Evolutionary conservation across 202 grass and related monocot species (phyloP).

Genomic region (Alloteropsis angusta): DNA sequence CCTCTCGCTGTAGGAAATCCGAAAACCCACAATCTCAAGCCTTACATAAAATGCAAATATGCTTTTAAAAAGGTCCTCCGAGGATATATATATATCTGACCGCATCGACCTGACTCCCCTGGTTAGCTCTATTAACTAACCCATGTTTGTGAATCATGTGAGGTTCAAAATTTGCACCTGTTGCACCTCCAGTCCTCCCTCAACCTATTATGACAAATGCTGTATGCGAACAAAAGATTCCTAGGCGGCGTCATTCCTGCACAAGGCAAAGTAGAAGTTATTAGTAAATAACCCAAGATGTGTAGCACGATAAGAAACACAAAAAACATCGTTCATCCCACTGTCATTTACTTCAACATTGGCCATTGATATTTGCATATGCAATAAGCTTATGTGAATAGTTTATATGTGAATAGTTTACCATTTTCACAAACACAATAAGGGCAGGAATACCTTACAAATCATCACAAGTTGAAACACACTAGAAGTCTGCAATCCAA

Average conservation of each 20-base stretch:
- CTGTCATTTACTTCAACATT: neutral
- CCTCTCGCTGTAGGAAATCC: constrained; percentile 38
- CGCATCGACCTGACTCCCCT: constrained; percentile 47
- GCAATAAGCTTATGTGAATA: neutral
- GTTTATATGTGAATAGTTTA: neutral
- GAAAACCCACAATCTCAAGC: constrained; percentile 64
- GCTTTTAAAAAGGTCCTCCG: constrained; percentile 32
- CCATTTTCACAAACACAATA: neutral
- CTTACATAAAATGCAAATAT: constrained; percentile 56
- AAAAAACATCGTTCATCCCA: neutral
- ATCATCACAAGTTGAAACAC: neutral
- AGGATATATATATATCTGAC: constrained; percentile 50
- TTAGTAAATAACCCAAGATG: neutral
- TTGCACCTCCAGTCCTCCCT: constrained; percentile 44
- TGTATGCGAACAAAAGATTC: constrained; percentile 61
- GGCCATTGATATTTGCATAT: neutral
- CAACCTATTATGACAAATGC: constrained; percentile 68
- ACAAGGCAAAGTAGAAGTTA: neutral
- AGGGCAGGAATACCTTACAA: neutral
- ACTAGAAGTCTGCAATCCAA: neutral
- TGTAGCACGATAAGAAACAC: neutral
- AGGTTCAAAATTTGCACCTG: constrained; percentile 58
- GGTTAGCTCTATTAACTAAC: constrained; percentile 78
- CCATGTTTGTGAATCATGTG: constrained; percentile 52
- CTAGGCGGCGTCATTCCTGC: constrained; percentile 65